Evolutionary conservation across 208 protist species (phyloP), one percentile per base, ranked within the genome.

Genomic region (Leptomonas pyrrhocoris): DNA sequence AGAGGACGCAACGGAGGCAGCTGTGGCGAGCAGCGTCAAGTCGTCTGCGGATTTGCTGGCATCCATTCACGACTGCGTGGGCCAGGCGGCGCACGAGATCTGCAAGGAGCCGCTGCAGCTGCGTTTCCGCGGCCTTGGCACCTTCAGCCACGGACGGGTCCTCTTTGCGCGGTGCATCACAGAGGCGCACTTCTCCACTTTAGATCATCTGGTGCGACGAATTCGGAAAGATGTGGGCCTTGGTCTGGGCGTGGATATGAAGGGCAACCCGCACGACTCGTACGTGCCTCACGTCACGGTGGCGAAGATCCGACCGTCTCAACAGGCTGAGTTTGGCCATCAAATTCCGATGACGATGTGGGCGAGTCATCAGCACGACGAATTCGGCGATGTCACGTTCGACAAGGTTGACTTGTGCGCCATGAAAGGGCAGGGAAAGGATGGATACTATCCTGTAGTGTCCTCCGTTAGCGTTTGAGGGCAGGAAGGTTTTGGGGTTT

Each of bases 271-370:
- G 59, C 83, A 94, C 67, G 92, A 96, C 61, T 86, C 81, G n/a
- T 96, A 92, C 74, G 89, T 96, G 70, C 92, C 92, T 25, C 92
- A 96, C 76, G 56, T 96, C 2, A 96, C 92, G 16, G 67, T 96
- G 31, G 89, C 87, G 21, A 96, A 96, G 62, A 90, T 96, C 55
- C 80, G 87, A 12, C 76, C 84, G 2, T 62, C 57, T 53, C 85
- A 92, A 55, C 59, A 21, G 42, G 50, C 59, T 0, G 51, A 81
- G 55, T 90, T 92, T 72, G 87, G 89, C 13, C 65, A 31, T 23
- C 76, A 73, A 56, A 65, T 96, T 23, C 92, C 92, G 18, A 27
- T 76, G 31, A 74, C 79, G 19, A 53, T 92, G 40, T 96, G 88
- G 87, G 78, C 66, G 2, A 58, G 77, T 12, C 85, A 86, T 43